phyloP scores from a whole-genome alignment of 2,329 filamentous ascomycete genomes.

The Alternaria gaisen region DNA sequence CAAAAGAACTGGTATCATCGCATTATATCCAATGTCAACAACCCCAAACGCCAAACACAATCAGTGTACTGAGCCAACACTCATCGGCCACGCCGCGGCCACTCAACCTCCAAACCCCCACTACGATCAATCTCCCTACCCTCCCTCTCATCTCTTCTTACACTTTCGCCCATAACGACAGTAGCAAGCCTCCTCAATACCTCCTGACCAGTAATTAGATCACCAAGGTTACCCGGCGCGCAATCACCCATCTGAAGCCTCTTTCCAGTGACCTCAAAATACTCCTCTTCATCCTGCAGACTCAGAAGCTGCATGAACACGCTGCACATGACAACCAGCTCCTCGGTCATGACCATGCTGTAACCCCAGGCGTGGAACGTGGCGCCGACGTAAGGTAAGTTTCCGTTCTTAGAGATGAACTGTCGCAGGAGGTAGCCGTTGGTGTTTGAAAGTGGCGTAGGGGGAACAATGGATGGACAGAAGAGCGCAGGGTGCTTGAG shows the following conservation, averaged over 20 bases:
- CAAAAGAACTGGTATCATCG: background rate
- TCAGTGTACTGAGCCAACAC: background rate
- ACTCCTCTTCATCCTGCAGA: conserved; percentile 36
- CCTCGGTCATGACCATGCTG: conserved; percentile 40
- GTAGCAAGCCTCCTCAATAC: conserved; percentile 46
- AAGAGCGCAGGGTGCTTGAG: conserved; percentile 46
- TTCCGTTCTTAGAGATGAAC: conserved; percentile 31
- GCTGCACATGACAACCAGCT: conserved; percentile 45
- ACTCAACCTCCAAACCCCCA: conserved; percentile 20
- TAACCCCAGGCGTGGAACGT: conserved; percentile 49
- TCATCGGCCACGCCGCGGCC: conserved; percentile 19
- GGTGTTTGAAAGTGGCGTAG: conserved; percentile 31
- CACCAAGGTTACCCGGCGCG: conserved; percentile 31
- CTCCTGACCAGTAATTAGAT: conserved; percentile 33
- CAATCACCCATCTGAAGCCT: conserved; percentile 43
- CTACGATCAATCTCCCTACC: conserved; percentile 36
- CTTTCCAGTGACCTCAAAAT: conserved; percentile 34
- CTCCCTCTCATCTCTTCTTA: conserved; percentile 47
- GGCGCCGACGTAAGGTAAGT: conserved; percentile 40
- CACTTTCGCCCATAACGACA: conserved; percentile 44
- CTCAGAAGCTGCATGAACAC: conserved; percentile 46
- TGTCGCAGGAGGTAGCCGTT: conserved; percentile 41
- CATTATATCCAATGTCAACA: background rate
- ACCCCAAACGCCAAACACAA: background rate
- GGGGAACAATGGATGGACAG: conserved; percentile 30